Conservation (phyloP, 129 eudicot genomes). For the Flaveria sonorensis region DNA sequence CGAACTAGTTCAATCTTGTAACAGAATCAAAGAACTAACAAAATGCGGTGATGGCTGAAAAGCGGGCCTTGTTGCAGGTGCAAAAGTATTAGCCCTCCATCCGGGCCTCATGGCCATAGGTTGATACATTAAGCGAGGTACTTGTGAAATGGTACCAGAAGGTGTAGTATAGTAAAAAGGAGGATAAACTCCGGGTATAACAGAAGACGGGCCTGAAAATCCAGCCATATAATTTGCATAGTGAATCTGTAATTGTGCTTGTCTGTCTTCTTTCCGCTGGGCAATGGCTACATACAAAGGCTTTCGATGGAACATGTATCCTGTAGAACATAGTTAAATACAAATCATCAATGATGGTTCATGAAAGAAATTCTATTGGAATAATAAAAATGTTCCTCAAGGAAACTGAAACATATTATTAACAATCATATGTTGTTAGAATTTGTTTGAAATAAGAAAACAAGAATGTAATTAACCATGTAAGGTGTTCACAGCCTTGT, state of each 20-base stretch:
- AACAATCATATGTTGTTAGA: not conserved
- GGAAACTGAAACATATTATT: not conserved
- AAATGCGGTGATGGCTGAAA: conserved; percentile 51
- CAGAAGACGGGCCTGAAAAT: conserved; percentile 50
- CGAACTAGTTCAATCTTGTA: not conserved
- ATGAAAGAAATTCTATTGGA: not conserved
- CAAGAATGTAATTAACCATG: conserved; percentile 50
- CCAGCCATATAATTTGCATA: conserved; percentile 64
- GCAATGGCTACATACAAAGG: conserved; percentile 92
- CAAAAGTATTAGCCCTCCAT: conserved; percentile 66
- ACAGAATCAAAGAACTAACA: conserved; percentile 41
- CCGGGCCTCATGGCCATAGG: conserved; percentile 69
- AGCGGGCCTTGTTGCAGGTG: conserved; percentile 51
- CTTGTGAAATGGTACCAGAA: conserved; percentile 54
- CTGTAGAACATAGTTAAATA: conserved; percentile 38
- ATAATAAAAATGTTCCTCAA: no score
- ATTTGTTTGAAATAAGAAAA: no score
- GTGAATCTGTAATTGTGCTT: conserved; percentile 63
- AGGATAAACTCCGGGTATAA: conserved; percentile 65
- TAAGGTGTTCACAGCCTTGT: conserved; percentile 59
- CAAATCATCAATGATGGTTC: not conserved
- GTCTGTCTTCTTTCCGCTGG: conserved; percentile 88
- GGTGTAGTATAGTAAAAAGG: conserved; percentile 62
- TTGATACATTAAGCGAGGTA: conserved; percentile 71
- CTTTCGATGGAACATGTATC: conserved; percentile 64